These are phyloP conservation scores for Populus alba DNA, from an alignment of 345 rosid species.

Conservation along the genomic window DNA sequence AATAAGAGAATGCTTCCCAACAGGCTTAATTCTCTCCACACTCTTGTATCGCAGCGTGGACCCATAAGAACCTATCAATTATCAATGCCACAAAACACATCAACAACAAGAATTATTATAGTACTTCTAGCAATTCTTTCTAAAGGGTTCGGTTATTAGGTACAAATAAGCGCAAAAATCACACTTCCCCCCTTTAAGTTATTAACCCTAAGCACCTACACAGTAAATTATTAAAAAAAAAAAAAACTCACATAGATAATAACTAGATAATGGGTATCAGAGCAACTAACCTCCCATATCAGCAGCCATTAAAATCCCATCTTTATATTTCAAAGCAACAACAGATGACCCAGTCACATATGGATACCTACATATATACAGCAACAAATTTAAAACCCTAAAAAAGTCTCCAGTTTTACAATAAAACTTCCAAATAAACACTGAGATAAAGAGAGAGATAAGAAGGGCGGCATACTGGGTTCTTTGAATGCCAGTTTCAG, in stretches of 20 bases:
- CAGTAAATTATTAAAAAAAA: background rate
- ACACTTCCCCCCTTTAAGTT: background rate
- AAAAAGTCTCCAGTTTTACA: background rate
- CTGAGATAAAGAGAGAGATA: background rate
- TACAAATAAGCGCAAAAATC: background rate
- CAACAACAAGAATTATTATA: background rate
- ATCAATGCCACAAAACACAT: background rate
- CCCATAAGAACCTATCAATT: slow-evolving; percentile 80
- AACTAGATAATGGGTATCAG: background rate
- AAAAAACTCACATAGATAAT: background rate
- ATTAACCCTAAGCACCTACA: background rate
- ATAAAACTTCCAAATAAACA: background rate
- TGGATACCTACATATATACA: slow-evolving; percentile 53
- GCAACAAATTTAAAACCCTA: background rate
- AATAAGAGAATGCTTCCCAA: slow-evolving; percentile 93
- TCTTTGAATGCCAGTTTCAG: slow-evolving; percentile 43
- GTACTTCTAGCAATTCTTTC: background rate
- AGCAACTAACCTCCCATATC: slow-evolving; percentile 79
- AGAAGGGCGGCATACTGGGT: slow-evolving; percentile 40
- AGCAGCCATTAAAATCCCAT: slow-evolving; percentile 95
- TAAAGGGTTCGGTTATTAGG: background rate
- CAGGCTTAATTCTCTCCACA: slow-evolving; percentile 75
- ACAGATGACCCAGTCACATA: slow-evolving; percentile 95
- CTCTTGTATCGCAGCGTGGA: slow-evolving; percentile 90
- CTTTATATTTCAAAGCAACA: slow-evolving; percentile 88